These are phyloP conservation scores for Populus hybrid DNA, from an alignment of 441 rosid genomes.

Conservation along the genomic window DNA sequence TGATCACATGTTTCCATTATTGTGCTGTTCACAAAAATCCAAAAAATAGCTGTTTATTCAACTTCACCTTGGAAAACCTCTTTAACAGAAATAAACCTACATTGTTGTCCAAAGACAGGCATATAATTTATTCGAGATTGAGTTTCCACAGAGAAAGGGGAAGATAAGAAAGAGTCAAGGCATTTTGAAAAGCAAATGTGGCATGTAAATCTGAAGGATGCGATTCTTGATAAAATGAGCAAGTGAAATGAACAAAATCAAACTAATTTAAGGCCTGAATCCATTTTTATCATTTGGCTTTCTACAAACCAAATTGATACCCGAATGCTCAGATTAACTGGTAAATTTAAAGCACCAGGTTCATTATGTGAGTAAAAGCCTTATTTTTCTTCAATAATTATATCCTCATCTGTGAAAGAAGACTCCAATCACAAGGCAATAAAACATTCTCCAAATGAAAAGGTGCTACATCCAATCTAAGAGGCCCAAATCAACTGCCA, in stretches of 20 bases:
- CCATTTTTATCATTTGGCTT: background rate
- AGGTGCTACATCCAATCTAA: background rate
- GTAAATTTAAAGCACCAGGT: background rate
- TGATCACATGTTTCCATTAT: background rate
- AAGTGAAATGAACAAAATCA: background rate
- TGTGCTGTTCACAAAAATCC: too few species aligned
- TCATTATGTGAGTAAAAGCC: background rate
- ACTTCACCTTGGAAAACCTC: background rate
- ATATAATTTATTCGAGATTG: background rate
- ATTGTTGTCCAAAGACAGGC: background rate
- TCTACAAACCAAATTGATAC: background rate
- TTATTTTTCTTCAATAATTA: background rate
- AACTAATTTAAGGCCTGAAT: background rate
- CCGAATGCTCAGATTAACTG: background rate
- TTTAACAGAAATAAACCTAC: background rate
- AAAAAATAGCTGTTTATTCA: background rate
- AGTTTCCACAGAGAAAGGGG: background rate
- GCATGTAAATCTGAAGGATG: background rate
- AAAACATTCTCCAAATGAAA: background rate
- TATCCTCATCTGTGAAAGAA: background rate
- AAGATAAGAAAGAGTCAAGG: background rate
- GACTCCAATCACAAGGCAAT: background rate
- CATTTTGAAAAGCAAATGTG: background rate
- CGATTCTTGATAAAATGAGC: slow-evolving; percentile 3
- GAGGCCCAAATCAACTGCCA: background rate